Evolutionary conservation across 2,329 filamentous ascomycete species (phyloP).

Genomic region (Colletotrichum truncatum): DNA sequence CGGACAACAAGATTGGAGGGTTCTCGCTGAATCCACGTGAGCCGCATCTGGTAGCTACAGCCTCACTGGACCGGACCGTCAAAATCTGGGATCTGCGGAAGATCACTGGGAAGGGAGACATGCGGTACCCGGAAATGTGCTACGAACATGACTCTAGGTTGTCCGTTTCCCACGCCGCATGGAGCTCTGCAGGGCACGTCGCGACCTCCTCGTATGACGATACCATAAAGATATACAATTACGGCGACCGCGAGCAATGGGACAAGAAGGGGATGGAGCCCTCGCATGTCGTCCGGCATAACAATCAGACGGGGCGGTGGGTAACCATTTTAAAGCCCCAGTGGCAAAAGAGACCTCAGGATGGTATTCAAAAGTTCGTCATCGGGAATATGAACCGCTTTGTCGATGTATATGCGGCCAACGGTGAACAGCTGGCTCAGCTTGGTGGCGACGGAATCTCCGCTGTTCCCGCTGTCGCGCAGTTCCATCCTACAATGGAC

Average conservation of each 20-base stretch:
- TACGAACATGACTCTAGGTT: conserved; percentile 85
- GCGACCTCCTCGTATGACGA: conserved; percentile 96
- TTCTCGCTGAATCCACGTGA: conserved; percentile 85
- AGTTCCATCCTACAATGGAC: conserved; percentile 86
- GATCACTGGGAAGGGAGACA: conserved; percentile 70
- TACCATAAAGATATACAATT: conserved; percentile 91
- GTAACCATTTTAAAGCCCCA: conserved; percentile 85
- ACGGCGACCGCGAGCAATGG: conserved; percentile 70
- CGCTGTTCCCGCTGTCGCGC: conserved; percentile 90
- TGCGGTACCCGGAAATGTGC: conserved; percentile 72
- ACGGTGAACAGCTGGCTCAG: conserved; percentile 89
- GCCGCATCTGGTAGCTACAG: conserved; percentile 86
- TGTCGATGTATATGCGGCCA: conserved; percentile 85
- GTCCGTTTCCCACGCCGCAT: conserved; percentile 92
- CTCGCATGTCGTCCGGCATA: conserved; percentile 76
- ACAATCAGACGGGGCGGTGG: conserved; percentile 96
- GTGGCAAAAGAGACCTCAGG: conserved; percentile 84
- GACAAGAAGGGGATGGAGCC: conserved; percentile 73
- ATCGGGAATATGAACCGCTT: conserved; percentile 99
- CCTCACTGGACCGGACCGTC: conserved; percentile 87
- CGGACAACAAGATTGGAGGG: conserved; percentile 94
- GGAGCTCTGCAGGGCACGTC: conserved; percentile 84
- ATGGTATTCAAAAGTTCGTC: conserved; percentile 85
- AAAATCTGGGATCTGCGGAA: conserved; percentile 94
- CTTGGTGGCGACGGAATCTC: conserved; percentile 90